Conservation (phyloP, 2,329 filamentous ascomycete species). For the Coniochaeta prunicola region DNA sequence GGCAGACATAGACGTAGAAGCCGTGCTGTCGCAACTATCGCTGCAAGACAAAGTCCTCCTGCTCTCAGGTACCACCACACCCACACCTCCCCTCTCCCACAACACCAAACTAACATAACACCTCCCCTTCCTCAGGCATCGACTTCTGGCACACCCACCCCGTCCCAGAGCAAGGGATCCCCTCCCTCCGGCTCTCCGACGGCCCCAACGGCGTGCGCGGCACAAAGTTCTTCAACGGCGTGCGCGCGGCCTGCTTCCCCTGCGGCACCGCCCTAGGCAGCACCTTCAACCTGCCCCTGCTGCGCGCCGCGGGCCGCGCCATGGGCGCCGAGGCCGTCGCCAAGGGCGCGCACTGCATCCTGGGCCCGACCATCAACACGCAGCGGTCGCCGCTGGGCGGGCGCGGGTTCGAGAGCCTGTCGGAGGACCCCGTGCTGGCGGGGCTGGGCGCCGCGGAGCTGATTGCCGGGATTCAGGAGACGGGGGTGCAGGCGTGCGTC, state of each 20-base stretch:
- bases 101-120: background rate
- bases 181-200: constrained; percentile 58
- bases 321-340: constrained; percentile 47
- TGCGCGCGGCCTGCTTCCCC: constrained; percentile 52
- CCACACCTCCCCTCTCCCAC: background rate
- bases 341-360: constrained; percentile 50
- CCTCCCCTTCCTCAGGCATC: constrained; percentile 32
- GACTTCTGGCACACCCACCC: constrained; percentile 65
- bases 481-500: constrained; percentile 47
- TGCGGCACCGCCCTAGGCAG: constrained; percentile 51
- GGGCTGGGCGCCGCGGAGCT: constrained; percentile 47
- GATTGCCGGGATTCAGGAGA: constrained; percentile 47
- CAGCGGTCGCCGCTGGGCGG: constrained; percentile 53
- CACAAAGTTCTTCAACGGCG: constrained; percentile 60
- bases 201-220: constrained; percentile 65
- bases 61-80: constrained; percentile 33
- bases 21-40: constrained; percentile 45
- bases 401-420: constrained; percentile 51
- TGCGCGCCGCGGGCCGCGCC: constrained; percentile 40
- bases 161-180: constrained; percentile 52
- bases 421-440: constrained; percentile 50
- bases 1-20: constrained; percentile 47
- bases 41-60: constrained; percentile 45
- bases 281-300: constrained; percentile 48
- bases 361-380: constrained; percentile 59